Evolutionary conservation across 116 monocot species (phyloP).

Genomic region (Cymodocea nodosa): DNA sequence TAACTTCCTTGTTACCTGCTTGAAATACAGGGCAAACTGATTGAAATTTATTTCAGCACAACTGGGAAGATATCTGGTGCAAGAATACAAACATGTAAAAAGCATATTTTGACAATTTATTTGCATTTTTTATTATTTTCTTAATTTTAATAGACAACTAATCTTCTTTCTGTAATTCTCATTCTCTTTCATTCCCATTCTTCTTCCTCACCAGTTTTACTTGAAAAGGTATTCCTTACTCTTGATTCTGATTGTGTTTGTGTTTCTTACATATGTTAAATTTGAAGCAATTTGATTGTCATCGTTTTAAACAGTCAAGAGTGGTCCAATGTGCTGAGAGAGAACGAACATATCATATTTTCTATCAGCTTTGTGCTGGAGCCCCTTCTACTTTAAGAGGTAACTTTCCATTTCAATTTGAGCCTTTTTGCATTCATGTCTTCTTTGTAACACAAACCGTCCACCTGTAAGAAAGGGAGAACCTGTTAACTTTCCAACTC

Average conservation of each 20-base stretch:
- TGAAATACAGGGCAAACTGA: conserved; percentile 80
- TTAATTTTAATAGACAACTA: not conserved
- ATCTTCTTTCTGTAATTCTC: not conserved
- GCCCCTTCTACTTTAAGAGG: conserved; percentile 41
- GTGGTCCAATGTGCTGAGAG: conserved; percentile 86
- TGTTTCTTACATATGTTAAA: conserved; percentile 4
- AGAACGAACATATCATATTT: conserved; percentile 96
- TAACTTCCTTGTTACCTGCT: not conserved
- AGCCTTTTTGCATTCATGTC: not conserved
- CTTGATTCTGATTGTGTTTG: not conserved
- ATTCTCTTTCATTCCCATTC: not conserved
- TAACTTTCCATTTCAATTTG: not conserved
- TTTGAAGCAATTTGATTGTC: not conserved
- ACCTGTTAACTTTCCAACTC: too few species aligned
- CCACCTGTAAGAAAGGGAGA: too few species aligned
- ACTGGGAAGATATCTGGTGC: conserved; percentile 93
- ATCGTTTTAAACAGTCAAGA: conserved; percentile 60
- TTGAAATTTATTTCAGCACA: conserved; percentile 87
- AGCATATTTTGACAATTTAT: not conserved
- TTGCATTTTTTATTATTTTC: not conserved
- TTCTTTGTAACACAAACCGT: not conserved
- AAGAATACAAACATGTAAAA: conserved; percentile 90
- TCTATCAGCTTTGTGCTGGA: conserved; percentile 97
- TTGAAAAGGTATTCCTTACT: conserved; percentile 66
- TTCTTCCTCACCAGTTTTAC: conserved; percentile 46